These are phyloP conservation scores for Stropharia rugosoannulata DNA, from an alignment of 768 basidiomycete genomes.

Conservation along the genomic window DNA sequence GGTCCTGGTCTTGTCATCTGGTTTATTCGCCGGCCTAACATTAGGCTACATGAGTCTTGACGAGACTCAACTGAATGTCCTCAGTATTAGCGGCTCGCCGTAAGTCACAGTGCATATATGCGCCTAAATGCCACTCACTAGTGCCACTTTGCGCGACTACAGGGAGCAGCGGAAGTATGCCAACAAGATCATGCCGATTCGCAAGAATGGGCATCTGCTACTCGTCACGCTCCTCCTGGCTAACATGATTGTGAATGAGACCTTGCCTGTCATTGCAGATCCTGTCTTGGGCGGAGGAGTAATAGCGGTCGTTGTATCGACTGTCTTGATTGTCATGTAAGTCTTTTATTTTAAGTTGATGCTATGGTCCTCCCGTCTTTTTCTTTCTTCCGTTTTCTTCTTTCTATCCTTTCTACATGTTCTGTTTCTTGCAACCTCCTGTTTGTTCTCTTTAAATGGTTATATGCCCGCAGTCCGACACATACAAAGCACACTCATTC, in stretches of 20 bases:
- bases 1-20: constrained; percentile 77
- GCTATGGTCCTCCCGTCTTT: not conserved
- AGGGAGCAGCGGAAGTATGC: constrained; percentile 82
- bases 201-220: constrained; percentile 79
- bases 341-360: constrained; percentile 34
- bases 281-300: constrained; percentile 78
- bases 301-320: constrained; percentile 77
- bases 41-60: constrained; percentile 93
- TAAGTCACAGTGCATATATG: constrained; percentile 32
- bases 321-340: constrained; percentile 85
- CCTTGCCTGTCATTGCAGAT: constrained; percentile 82
- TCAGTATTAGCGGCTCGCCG: constrained; percentile 84
- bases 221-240: constrained; percentile 81
- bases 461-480: too few relatives aligned
- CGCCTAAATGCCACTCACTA: not conserved
- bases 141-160: constrained; percentile 5
- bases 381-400: not conserved
- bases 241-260: constrained; percentile 93
- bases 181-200: constrained; percentile 82
- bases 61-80: constrained; percentile 86
- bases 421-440: too few relatives aligned
- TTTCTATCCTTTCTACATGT: not conserved
- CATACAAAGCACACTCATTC: too few relatives aligned
- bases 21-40: constrained; percentile 89
- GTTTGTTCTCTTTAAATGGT: too few relatives aligned